phyloP scores from a whole-genome alignment of 352 stramenopile species.

The Globisporangium ultimum region DNA sequence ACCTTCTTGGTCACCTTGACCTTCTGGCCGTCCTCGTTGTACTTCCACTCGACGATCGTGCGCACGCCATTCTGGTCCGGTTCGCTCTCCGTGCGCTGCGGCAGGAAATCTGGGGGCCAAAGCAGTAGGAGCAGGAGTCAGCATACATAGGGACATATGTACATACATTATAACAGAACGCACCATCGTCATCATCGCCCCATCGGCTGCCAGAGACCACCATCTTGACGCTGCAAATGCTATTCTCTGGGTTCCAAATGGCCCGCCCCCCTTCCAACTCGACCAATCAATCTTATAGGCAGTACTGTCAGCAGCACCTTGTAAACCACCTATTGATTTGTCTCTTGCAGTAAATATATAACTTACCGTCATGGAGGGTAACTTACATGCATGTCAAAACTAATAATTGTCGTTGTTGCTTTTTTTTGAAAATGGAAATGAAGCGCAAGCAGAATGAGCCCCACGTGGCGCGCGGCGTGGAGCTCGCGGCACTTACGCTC shows the following conservation, averaged over 20 bases:
- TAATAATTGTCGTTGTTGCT: background rate
- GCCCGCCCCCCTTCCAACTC: background rate
- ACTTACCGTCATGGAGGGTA: background rate
- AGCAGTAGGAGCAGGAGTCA: background rate
- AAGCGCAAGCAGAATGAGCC: background rate
- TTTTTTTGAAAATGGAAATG: too few species aligned
- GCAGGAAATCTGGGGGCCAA: conserved; percentile 48
- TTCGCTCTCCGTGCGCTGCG: conserved; percentile 79
- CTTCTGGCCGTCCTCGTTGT: conserved; percentile 87
- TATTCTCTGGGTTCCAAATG: conserved; percentile 1
- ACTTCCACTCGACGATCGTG: conserved; percentile 88
- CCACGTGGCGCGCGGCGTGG: conserved; percentile 9
- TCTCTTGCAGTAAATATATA: background rate
- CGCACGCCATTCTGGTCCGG: conserved; percentile 78
- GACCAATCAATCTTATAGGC: conserved; percentile 2
- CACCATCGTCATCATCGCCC: conserved; percentile 72
- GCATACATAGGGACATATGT: background rate
- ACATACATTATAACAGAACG: conserved; percentile 7
- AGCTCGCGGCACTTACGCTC: conserved; percentile 6
- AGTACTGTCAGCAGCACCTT: background rate
- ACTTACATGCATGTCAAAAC: background rate
- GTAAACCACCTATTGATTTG: background rate
- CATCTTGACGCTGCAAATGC: conserved; percentile 29
- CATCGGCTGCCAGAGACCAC: conserved; percentile 72
- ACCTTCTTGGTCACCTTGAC: conserved; percentile 91